phyloP scores from a whole-genome alignment of 2,329 filamentous ascomycete genomes.

The Furcasterigmium furcatum region DNA sequence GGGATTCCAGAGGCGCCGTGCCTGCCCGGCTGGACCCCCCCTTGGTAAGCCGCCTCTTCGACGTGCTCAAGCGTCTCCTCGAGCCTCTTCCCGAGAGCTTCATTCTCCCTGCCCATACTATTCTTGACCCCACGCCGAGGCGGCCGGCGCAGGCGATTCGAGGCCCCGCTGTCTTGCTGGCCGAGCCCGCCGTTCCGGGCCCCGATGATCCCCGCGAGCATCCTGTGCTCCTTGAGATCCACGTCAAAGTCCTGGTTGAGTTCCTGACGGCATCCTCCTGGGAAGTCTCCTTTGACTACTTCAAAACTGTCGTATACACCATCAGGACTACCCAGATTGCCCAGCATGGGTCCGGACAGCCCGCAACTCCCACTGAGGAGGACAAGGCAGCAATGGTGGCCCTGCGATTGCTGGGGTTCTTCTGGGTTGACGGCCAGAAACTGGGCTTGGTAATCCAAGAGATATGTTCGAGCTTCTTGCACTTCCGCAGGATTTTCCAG shows the following conservation, averaged over 20 bases:
- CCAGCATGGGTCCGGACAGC: slow-evolving; percentile 34
- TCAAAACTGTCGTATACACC: slow-evolving; percentile 48
- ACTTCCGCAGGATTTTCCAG: slow-evolving; percentile 62
- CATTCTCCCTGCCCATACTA: slow-evolving; percentile 50
- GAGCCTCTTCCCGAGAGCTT: slow-evolving; percentile 57
- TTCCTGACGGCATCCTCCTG: slow-evolving; percentile 65
- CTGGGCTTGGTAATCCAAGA: slow-evolving; percentile 62
- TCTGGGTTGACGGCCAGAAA: slow-evolving; percentile 63
- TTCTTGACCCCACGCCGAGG: slow-evolving; percentile 49
- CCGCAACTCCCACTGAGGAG: slow-evolving; percentile 38
- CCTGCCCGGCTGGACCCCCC: slow-evolving; percentile 43
- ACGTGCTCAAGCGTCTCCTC: slow-evolving; percentile 53
- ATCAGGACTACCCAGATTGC: slow-evolving; percentile 40
- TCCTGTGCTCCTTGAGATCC: slow-evolving; percentile 46
- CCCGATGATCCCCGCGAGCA: slow-evolving; percentile 16
- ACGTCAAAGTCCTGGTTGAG: slow-evolving; percentile 56
- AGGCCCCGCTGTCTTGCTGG: slow-evolving; percentile 18
- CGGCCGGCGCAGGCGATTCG: slow-evolving; percentile 19
- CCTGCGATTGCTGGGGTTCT: slow-evolving; percentile 57
- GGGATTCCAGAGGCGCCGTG: slow-evolving; percentile 10
- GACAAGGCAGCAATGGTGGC: slow-evolving; percentile 50
- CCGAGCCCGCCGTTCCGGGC: slow-evolving; percentile 13
- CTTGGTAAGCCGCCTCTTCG: slow-evolving; percentile 52
- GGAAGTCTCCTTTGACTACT: slow-evolving; percentile 55
- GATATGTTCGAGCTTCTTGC: slow-evolving; percentile 63